These are phyloP conservation scores for Ceratocystis destructans DNA, from an alignment of 2,329 filamentous ascomycete species.

Conservation along the genomic window DNA sequence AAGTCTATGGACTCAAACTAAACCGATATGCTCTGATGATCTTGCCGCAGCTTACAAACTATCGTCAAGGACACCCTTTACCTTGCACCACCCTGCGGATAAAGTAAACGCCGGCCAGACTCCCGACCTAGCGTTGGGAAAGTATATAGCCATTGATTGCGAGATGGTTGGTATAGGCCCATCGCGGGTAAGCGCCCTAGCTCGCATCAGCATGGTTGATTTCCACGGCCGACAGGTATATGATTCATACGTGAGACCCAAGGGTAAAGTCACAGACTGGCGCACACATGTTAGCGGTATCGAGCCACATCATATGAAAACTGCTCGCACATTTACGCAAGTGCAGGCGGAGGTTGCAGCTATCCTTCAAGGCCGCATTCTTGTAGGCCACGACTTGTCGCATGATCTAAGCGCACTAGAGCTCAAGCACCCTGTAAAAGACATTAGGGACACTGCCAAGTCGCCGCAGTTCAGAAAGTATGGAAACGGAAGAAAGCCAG, in stretches of 20 bases:
- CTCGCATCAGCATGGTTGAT: slow-evolving; percentile 80
- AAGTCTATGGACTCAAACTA: slow-evolving; percentile 46
- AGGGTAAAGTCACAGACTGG: slow-evolving; percentile 75
- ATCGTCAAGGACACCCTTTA: slow-evolving; percentile 35
- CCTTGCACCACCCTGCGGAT: slow-evolving; percentile 35
- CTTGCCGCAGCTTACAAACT: slow-evolving; percentile 49
- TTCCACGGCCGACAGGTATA: slow-evolving; percentile 88
- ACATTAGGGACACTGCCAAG: slow-evolving; percentile 74
- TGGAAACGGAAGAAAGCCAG: slow-evolving; percentile 53
- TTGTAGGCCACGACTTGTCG: slow-evolving; percentile 73
- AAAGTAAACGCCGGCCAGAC: slow-evolving; percentile 52
- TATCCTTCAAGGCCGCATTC: slow-evolving; percentile 54
- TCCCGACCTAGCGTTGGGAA: slow-evolving; percentile 55
- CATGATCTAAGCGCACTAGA: slow-evolving; percentile 66
- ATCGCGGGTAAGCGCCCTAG: slow-evolving; percentile 60
- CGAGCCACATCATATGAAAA: slow-evolving; percentile 54
- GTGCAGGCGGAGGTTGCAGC: slow-evolving; percentile 60
- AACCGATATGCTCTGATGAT: slow-evolving; percentile 46
- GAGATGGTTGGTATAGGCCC: slow-evolving; percentile 91
- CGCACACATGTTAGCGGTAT: slow-evolving; percentile 78
- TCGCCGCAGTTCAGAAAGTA: slow-evolving; percentile 61
- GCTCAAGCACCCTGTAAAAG: slow-evolving; percentile 61
- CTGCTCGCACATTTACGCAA: slow-evolving; percentile 56
- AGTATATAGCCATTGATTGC: slow-evolving; percentile 88
- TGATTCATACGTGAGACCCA: slow-evolving; percentile 77